Conservation (phyloP, 495 filamentous ascomycete species). For the Extremus antarcticus region DNA sequence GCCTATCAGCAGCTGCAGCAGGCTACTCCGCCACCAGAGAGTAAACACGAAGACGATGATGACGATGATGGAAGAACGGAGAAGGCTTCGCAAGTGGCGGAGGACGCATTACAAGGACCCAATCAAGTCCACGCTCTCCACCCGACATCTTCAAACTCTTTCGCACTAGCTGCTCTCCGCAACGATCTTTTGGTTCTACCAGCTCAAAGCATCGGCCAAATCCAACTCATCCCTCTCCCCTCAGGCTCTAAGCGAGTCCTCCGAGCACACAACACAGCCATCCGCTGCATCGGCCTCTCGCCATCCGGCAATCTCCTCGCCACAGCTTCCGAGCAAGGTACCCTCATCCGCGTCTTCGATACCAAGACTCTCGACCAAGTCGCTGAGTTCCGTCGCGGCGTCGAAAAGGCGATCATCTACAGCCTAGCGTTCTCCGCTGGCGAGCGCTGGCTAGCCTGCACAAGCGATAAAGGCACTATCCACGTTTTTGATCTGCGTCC, state of each 20-base stretch:
- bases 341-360: conserved; percentile 73
- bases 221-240: conserved; percentile 77
- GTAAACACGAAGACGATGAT: not conserved
- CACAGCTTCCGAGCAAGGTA: conserved; percentile 91
- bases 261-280: conserved; percentile 70
- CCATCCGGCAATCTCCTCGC: conserved; percentile 71
- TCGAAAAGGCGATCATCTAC: conserved; percentile 79
- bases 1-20: conserved; percentile 8
- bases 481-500: conserved; percentile 76
- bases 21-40: conserved; percentile 8
- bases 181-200: conserved; percentile 67
- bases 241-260: conserved; percentile 87
- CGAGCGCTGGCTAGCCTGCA: conserved; percentile 69
- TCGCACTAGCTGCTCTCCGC: conserved; percentile 71
- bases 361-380: conserved; percentile 66
- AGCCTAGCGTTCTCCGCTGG: conserved; percentile 77
- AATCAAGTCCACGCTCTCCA: conserved; percentile 12
- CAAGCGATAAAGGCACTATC: conserved; percentile 92
- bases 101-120: not conserved
- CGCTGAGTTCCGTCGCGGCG: conserved; percentile 74
- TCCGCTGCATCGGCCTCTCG: conserved; percentile 73
- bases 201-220: conserved; percentile 72
- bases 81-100: conserved; percentile 61
- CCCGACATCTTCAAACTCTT: conserved; percentile 68
- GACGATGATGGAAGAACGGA: conserved; percentile 46